A percentile compares a stretch with the other conserved stretches of the same genome.
These are phyloP conservation scores for Chlorella sorokiniana DNA, from an alignment of 139 green algal genomes.

Conservation along the genomic window DNA sequence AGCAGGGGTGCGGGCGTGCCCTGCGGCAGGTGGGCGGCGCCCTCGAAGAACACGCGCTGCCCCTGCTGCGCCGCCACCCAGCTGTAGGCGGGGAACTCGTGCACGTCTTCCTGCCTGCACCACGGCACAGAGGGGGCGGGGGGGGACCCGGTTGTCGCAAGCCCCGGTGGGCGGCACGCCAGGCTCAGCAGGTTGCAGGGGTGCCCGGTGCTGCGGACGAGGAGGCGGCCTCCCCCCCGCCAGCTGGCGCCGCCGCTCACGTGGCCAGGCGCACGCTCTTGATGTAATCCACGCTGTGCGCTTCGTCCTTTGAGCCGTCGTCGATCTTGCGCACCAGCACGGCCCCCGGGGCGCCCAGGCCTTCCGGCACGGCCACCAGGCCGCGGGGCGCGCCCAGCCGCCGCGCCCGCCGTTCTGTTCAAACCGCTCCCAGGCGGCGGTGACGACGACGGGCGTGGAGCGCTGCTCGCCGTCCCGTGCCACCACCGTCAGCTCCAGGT, in stretches of 20 bases:
- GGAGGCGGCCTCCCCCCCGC: neutral
- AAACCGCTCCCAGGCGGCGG: neutral
- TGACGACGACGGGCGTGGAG: neutral
- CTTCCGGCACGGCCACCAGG: neutral
- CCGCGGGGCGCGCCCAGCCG: neutral
- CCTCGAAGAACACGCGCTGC: neutral
- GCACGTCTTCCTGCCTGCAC: slow-evolving; percentile 5
- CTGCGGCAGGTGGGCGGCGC: slow-evolving; percentile 8
- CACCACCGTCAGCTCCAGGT: slow-evolving; percentile 2
- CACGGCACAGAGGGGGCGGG: no score
- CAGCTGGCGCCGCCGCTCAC: neutral
- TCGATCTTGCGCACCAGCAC: neutral
- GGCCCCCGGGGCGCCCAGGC: neutral
- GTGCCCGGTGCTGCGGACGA: neutral
- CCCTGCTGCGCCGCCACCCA: neutral
- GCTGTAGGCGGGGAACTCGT: neutral
- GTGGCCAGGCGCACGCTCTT: neutral
- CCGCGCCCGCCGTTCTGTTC: neutral
- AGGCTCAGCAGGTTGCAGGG: neutral
- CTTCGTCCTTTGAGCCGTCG: neutral
- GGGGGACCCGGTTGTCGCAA: neutral
- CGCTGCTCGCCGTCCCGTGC: neutral
- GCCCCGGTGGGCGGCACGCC: no score
- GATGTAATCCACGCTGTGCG: neutral
- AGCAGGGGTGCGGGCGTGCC: neutral